phyloP scores from a whole-genome alignment of 306 rosid species.

The Cyclanthera cordifolia region DNA sequence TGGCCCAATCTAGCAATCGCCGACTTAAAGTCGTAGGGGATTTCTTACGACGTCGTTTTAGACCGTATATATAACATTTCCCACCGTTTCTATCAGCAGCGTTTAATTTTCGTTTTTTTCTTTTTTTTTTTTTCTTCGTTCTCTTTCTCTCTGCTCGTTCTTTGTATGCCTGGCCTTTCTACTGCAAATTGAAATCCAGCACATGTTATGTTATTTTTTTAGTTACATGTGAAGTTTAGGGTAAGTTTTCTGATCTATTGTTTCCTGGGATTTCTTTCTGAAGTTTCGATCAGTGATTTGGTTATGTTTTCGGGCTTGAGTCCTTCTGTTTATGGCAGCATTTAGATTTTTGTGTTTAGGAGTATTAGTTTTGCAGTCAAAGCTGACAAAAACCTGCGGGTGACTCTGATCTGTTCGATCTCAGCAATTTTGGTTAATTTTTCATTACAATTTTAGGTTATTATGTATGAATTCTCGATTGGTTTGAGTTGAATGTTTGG shows the following conservation, averaged over 20 bases:
- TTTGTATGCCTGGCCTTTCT: background rate
- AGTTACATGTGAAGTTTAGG: background rate
- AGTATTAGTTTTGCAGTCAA: background rate
- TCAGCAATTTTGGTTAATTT: background rate
- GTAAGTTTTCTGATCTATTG: background rate
- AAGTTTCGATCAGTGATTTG: constrained; percentile 2
- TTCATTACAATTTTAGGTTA: background rate
- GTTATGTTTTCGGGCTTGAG: background rate
- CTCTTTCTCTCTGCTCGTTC: background rate
- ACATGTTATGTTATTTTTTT: background rate
- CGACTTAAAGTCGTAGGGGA: background rate
- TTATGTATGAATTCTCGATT: background rate
- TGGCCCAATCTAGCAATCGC: background rate
- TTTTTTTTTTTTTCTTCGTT: background rate
- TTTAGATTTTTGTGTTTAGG: background rate
- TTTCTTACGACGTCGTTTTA: background rate
- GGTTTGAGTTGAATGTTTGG: background rate
- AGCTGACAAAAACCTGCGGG: background rate
- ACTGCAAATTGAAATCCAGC: constrained; percentile 6
- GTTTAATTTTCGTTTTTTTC: background rate
- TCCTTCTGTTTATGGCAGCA: constrained; percentile 1
- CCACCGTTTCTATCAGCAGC: too few species aligned
- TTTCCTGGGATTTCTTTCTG: background rate
- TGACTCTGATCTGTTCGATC: constrained; percentile 8
- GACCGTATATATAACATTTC: too few species aligned